Base-by-base conservation (phyloP, 129 eudicot genomes). In the Silybum marianum region DNA sequence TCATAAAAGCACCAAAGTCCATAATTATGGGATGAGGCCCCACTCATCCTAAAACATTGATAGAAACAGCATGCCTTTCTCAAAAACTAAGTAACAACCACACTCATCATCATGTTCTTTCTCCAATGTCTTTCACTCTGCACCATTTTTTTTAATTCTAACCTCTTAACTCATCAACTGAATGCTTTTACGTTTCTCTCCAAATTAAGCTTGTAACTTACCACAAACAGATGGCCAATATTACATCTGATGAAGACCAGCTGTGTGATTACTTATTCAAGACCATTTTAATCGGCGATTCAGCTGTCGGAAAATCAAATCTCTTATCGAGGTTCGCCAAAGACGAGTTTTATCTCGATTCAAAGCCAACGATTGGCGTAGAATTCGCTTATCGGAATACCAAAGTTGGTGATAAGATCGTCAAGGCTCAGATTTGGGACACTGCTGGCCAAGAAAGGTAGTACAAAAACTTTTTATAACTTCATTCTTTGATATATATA, bases 381-480 rank as follows among this genome's bases (percentile, higher is more conserved):
- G 97, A 93, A 83, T 93, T 93, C 4, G 97, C 97, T 70, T 93
- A 93, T 30, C 78, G 93, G 72, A 93, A 86, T 74, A 73, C 90
- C 13, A 93, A 75, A 78, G 88, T 93, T 9, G 95, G 89, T 2
- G 93, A 90, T 85, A 93, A 93, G 78, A 85, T 89, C 72, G 83
- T 93, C 65, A 93, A 93, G 82, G 89, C 97, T 70, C 97, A 93
- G 74, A 78, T 93, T 73, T 90, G 97, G 97, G 97, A 93, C 78
- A 93, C 97, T 73, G 97, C 97, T 36, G 97, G 97, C 78, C 97
- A 92, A 88, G 97, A 92, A 87, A 92, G 97, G 97, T 92, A 84
- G 97, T 92, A 84, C 69, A 34, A 22, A n/a, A 9, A 13, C 13
- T n/a, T 69, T 42, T 39, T 9, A 4, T 65, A 32, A 32, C 36